Evolutionary conservation across 805 yeast species (phyloP), one percentile per base, ranked within the genome.

Genomic region (Lipomyces yamanashiensis): DNA sequence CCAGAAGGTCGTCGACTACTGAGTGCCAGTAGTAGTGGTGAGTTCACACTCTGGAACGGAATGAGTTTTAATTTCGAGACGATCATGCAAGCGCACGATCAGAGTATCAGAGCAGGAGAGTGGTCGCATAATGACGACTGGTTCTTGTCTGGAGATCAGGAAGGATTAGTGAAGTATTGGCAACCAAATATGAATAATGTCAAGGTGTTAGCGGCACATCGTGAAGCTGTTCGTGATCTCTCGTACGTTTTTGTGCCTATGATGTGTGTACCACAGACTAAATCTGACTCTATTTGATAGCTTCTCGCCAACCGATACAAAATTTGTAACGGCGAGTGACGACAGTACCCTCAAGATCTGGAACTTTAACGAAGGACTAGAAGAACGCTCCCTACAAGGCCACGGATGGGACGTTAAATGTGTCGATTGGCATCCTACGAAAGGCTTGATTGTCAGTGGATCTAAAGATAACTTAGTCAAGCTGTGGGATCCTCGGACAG

Each of bases 391-490:
- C 0, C 79, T 95, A 59, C 82, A 86, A 28, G 98, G 98, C 1
- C 99, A 95, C 77, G 97, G 96, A 74, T 95, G 99, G 99, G 99
- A 95, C 76, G 98, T 95, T 23, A 95, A 95, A 74, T 86, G 92
- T 59, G 90, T 96, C 59, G 98, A 95, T 75, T 95, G 99, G 99
- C 99, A 95, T 76, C 90, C 96, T 5, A 81, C 82, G 12, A 78
- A 90, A 76, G 97, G 98, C 0, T 80, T 95, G 34, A 82, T 95
- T 56, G 97, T 89, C 0, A 84, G 92, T 67, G 99, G 98, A 0
- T 95, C 98, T 0, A 95, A 96, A 74, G 99, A 95, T 76, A 96
- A 96, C 75, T 79, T 92, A 69, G 84, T 95, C 54, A 92, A 92
- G 76, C 79, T 95, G 33, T 95, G 99, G 99, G 99, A 95, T 74